Conservation (phyloP, 176 grass and related monocot species). For the Aegilops tauschii region DNA sequence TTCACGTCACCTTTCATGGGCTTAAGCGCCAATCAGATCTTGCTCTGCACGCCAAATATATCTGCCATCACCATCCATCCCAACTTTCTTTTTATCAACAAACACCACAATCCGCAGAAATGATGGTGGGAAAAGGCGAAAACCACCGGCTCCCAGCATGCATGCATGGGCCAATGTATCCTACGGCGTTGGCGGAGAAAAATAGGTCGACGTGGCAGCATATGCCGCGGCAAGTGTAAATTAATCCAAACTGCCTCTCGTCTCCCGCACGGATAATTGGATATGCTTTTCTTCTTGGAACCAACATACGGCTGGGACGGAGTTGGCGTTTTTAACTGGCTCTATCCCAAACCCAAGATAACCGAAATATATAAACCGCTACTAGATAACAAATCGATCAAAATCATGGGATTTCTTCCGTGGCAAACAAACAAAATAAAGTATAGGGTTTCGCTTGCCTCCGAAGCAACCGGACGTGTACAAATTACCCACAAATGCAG, state of each 20-base stretch:
- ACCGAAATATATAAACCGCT: background rate
- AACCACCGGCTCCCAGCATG: background rate
- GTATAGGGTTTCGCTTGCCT: background rate
- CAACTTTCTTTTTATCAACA: background rate
- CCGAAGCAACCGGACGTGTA: background rate
- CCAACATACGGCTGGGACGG: background rate
- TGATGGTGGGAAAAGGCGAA: background rate
- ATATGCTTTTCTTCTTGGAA: background rate
- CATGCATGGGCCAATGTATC: background rate
- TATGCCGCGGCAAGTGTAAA: background rate
- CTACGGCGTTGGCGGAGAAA: background rate
- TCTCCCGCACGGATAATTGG: background rate
- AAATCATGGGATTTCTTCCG: background rate
- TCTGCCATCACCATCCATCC: background rate
- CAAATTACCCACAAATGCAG: background rate
- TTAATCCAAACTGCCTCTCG: background rate
- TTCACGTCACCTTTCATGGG: background rate
- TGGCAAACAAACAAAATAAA: background rate
- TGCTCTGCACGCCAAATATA: background rate
- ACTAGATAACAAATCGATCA: background rate
- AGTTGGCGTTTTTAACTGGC: background rate
- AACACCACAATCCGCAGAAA: background rate
- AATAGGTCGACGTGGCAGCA: background rate
- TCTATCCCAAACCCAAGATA: background rate
- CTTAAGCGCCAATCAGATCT: background rate